phyloP scores from a whole-genome alignment of 306 rosid species.

The Rosa rugosa region DNA sequence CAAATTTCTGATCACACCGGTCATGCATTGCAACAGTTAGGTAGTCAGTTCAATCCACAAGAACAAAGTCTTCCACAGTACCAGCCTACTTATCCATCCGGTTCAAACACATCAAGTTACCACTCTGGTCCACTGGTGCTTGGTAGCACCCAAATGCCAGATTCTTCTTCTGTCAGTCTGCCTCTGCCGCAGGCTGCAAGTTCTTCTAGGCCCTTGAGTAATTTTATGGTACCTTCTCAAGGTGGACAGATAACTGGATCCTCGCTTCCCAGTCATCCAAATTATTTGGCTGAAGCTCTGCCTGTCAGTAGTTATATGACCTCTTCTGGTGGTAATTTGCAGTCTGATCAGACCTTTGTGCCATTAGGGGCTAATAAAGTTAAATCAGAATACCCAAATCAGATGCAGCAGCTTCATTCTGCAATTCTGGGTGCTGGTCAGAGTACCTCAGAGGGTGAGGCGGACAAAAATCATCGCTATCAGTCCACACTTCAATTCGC shows the following conservation, averaged over 20 bases:
- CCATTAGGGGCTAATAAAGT: conserved; percentile 53
- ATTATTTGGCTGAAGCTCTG: conserved; percentile 56
- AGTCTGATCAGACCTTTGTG: conserved; percentile 40
- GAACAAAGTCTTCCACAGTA: conserved; percentile 45
- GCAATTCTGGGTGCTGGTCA: conserved; percentile 56
- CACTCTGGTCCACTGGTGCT: conserved; percentile 48
- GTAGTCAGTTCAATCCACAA: conserved; percentile 54
- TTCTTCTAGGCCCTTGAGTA: conserved; percentile 59
- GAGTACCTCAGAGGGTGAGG: conserved; percentile 76
- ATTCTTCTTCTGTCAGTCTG: conserved; percentile 42
- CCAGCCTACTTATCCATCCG: conserved; percentile 68
- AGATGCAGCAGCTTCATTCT: conserved; percentile 64
- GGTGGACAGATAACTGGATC: conserved; percentile 55
- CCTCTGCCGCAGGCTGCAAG: conserved; percentile 53
- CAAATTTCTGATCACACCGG: conserved; percentile 60
- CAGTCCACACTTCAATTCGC: conserved; percentile 92
- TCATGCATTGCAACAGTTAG: conserved; percentile 61
- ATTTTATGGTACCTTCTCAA: conserved; percentile 49
- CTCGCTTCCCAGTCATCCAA: conserved; percentile 50
- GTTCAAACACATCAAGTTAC: conserved; percentile 43
- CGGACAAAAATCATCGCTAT: conserved; percentile 83
- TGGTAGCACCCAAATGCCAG: conserved; percentile 63
- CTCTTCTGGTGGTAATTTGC: conserved; percentile 52
- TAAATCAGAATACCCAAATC: conserved; percentile 58
- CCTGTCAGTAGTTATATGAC: conserved; percentile 46